Evolutionary conservation across 306 rosid genomes (phyloP).

Genomic region (Casuarina cunninghamiana): DNA sequence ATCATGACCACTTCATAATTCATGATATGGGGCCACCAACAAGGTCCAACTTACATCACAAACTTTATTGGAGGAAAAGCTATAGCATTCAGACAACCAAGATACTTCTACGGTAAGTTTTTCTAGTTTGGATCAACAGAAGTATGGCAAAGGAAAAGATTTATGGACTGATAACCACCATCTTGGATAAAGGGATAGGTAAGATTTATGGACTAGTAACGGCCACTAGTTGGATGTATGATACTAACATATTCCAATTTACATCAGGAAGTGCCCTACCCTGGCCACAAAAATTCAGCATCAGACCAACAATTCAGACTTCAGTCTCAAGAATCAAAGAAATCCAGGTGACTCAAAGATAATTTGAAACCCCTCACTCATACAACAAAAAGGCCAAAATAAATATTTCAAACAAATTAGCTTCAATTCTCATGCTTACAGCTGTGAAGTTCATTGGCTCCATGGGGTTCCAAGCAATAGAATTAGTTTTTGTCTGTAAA

Average conservation of each 20-base stretch:
- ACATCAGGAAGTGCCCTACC: not conserved
- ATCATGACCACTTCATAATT: not conserved
- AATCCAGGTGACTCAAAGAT: not conserved
- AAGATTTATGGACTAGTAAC: not conserved
- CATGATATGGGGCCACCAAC: not conserved
- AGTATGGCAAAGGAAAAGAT: not conserved
- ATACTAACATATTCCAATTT: not conserved
- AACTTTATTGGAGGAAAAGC: not conserved
- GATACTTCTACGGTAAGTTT: not conserved
- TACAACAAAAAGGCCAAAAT: not conserved
- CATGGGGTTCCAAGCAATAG: conserved; percentile 94
- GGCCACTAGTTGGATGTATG: not conserved
- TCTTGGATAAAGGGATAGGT: not conserved
- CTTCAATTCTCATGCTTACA: conserved; percentile 52
- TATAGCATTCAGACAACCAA: not conserved
- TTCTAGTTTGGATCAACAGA: not conserved
- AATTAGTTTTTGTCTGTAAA: conserved; percentile 79
- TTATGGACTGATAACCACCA: not conserved
- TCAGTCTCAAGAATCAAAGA: conserved; percentile 2
- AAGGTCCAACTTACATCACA: not conserved
- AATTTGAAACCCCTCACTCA: not conserved
- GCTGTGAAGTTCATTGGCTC: conserved; percentile 93
- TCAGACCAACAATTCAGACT: conserved; percentile 1
- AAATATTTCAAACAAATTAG: conserved; percentile 13
- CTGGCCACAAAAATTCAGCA: conserved; percentile 4